Conservation (phyloP, 805 yeast species). For the Metschnikowia corniflorae region DNA sequence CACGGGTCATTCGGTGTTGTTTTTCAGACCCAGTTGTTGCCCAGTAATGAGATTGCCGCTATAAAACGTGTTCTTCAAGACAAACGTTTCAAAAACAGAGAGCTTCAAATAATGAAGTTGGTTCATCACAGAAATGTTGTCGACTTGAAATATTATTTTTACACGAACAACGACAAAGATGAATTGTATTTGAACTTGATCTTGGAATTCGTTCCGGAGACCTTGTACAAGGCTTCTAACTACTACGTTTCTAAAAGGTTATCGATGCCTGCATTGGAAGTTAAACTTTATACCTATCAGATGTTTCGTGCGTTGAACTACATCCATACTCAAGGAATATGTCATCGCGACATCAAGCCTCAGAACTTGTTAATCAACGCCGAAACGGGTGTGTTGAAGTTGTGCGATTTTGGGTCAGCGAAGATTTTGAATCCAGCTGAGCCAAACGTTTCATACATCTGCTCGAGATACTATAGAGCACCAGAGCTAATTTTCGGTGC, state of each 20-base stretch:
- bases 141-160: constrained; percentile 81
- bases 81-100: constrained; percentile 89
- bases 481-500: constrained; percentile 98
- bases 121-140: constrained; percentile 85
- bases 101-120: constrained; percentile 90
- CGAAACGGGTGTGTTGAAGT: constrained; percentile 73
- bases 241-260: constrained; percentile 70
- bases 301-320: constrained; percentile 73
- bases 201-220: constrained; percentile 92
- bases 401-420: constrained; percentile 96
- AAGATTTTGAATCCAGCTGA: constrained; percentile 85
- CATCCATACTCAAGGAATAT: constrained; percentile 73
- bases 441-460: constrained; percentile 93
- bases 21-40: constrained; percentile 77
- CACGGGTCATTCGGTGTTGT: constrained; percentile 99
- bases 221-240: constrained; percentile 85
- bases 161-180: constrained; percentile 65
- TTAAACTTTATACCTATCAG: constrained; percentile 80
- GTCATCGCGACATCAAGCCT: constrained; percentile 93
- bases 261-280: constrained; percentile 85
- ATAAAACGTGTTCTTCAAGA: constrained; percentile 96
- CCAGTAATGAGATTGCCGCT: constrained; percentile 79
- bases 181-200: constrained; percentile 87
- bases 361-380: constrained; percentile 89
- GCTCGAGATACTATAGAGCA: constrained; percentile 95